Evolutionary conservation across 768 basidiomycete genomes (phyloP).

Genomic region (Leccinum subtestaceum): DNA sequence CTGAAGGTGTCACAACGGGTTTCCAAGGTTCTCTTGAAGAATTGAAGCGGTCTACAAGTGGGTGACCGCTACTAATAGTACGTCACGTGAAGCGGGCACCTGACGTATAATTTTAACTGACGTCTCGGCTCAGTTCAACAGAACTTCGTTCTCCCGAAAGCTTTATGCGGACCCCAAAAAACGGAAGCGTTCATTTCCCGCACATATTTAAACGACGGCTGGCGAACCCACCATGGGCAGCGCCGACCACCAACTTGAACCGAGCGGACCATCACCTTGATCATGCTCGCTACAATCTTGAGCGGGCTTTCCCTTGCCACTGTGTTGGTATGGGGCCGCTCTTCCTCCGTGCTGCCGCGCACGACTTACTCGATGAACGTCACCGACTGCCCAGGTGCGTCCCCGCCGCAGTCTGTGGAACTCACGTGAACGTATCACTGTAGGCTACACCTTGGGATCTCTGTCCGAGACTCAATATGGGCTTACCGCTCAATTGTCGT

Average conservation of each 20-base stretch:
- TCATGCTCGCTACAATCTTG: slow-evolving; percentile 4
- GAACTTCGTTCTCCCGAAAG: background rate
- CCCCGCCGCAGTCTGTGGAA: background rate
- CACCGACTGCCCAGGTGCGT: slow-evolving; percentile 32
- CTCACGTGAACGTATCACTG: background rate
- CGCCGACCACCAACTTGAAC: background rate
- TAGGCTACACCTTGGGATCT: slow-evolving; percentile 54
- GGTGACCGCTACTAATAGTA: too few species aligned
- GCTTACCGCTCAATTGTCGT: slow-evolving; percentile 50
- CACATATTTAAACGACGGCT: background rate
- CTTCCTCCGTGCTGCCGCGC: slow-evolving; percentile 11
- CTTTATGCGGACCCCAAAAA: background rate
- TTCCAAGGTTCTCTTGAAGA: background rate
- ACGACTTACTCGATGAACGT: slow-evolving; percentile 29
- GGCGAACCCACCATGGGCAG: background rate
- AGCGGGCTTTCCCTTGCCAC: slow-evolving; percentile 8
- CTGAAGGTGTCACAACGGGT: background rate
- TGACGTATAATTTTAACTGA: too few species aligned
- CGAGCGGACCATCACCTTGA: background rate
- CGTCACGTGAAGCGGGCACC: background rate
- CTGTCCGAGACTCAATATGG: slow-evolving; percentile 46
- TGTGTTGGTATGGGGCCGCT: slow-evolving; percentile 3
- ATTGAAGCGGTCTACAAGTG: too few species aligned
- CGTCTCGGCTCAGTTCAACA: too few species aligned
- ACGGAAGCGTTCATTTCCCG: background rate